phyloP scores from a whole-genome alignment of 2,329 filamentous ascomycete genomes.

The Thielaviopsis populi region DNA sequence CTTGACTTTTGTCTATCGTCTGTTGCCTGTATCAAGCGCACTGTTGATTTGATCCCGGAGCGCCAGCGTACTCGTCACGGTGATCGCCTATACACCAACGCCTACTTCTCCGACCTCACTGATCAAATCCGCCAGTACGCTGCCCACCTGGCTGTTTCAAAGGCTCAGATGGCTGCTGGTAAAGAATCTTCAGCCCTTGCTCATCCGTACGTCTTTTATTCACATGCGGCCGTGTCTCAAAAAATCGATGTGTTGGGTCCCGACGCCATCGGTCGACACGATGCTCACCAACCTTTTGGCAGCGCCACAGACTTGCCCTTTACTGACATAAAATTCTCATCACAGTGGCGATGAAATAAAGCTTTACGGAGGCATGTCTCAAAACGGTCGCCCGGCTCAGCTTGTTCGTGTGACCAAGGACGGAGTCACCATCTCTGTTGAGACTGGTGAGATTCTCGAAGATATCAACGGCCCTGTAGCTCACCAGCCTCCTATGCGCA shows the following conservation, averaged over 20 bases:
- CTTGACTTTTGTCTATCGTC: constrained; percentile 81
- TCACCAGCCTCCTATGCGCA: constrained; percentile 32
- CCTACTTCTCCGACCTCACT: constrained; percentile 91
- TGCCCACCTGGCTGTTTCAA: constrained; percentile 61
- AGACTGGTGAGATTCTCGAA: constrained; percentile 51
- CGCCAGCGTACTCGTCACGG: constrained; percentile 69
- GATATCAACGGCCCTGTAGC: constrained; percentile 27
- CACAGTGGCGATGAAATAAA: constrained; percentile 50
- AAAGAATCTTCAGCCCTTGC: constrained; percentile 41
- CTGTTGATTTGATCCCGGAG: constrained; percentile 71
- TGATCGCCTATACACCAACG: constrained; percentile 86
- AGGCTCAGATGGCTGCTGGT: constrained; percentile 39
- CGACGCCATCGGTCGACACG: neutral
- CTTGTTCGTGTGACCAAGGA: constrained; percentile 69
- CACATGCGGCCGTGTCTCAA: constrained; percentile 22
- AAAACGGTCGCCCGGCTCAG: constrained; percentile 71
- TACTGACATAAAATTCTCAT: constrained; percentile 23
- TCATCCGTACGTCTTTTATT: constrained; percentile 25
- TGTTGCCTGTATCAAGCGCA: constrained; percentile 78
- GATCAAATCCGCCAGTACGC: constrained; percentile 89
- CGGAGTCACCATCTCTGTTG: constrained; percentile 64
- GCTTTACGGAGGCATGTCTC: constrained; percentile 64
- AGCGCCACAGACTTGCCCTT: neutral
- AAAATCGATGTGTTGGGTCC: neutral
- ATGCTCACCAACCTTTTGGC: neutral